These are phyloP conservation scores for Hylodesmum podocarpum DNA, from an alignment of 306 rosid species.

Conservation along the genomic window DNA sequence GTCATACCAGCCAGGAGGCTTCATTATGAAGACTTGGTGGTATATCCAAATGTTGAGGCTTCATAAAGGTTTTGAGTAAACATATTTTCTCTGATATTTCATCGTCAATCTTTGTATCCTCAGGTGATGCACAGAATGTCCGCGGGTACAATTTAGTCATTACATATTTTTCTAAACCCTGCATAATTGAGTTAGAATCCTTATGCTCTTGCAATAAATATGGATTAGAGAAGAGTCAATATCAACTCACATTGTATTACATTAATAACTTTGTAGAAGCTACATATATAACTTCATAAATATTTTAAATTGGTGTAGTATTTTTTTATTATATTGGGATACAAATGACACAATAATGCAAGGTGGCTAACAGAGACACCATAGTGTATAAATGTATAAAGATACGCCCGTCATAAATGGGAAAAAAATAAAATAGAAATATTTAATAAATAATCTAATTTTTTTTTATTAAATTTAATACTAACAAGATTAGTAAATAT, in stretches of 20 bases:
- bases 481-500: too few species aligned
- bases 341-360: too few species aligned
- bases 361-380: too few species aligned
- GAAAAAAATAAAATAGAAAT: too few species aligned
- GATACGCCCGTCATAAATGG: too few species aligned
- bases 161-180: slow-evolving; percentile 75
- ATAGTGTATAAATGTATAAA: too few species aligned
- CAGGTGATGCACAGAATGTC: slow-evolving; percentile 49
- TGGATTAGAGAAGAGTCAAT: not conserved
- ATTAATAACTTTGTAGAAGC: not conserved
- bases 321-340: not conserved
- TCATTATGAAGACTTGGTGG: slow-evolving; percentile 52
- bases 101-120: slow-evolving; percentile 54
- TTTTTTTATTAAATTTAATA: too few species aligned
- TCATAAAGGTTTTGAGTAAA: slow-evolving; percentile 58
- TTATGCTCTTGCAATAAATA: not conserved
- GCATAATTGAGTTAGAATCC: not conserved
- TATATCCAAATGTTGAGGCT: slow-evolving; percentile 75
- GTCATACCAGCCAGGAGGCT: slow-evolving; percentile 63
- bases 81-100: slow-evolving; percentile 52
- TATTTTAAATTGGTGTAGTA: not conserved
- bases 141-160: slow-evolving; percentile 71
- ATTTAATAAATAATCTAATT: too few species aligned
- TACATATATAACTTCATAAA: too few species aligned
- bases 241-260: not conserved